Conservation (phyloP, 2,329 filamentous ascomycete genomes). For the Ascochyta viciae-villosae region DNA sequence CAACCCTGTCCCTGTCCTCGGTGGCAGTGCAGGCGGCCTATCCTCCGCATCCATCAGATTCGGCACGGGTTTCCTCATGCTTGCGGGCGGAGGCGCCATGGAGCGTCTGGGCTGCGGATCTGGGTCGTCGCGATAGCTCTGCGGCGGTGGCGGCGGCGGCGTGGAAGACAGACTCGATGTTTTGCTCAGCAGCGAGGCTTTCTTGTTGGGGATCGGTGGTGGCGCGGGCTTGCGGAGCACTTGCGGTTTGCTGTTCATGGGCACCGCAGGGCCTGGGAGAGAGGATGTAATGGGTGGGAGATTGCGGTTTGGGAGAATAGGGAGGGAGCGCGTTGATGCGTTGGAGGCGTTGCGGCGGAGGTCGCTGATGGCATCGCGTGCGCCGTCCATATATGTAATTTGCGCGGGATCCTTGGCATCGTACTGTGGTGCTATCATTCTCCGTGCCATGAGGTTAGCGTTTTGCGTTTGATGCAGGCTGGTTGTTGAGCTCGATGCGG, state of each 20-base stretch:
- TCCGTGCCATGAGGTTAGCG: slow-evolving; percentile 35
- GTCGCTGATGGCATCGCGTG: slow-evolving; percentile 23
- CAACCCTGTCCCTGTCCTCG: slow-evolving; percentile 39
- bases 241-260: slow-evolving; percentile 24
- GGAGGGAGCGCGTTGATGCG: slow-evolving; percentile 43
- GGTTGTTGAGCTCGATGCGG: slow-evolving; percentile 26
- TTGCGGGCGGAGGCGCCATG: slow-evolving; percentile 31
- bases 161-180: slow-evolving; percentile 12
- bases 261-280: slow-evolving; percentile 1
- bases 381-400: slow-evolving; percentile 31
- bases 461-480: slow-evolving; percentile 24
- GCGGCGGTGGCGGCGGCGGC: slow-evolving; percentile 18
- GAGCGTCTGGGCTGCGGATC: slow-evolving; percentile 26
- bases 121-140: slow-evolving; percentile 34
- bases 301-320: slow-evolving; percentile 19
- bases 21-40: slow-evolving; percentile 38
- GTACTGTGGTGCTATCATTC: slow-evolving; percentile 43
- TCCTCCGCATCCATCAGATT: slow-evolving; percentile 33
- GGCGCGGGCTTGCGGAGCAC: slow-evolving; percentile 45
- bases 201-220: slow-evolving; percentile 44
- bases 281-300: slow-evolving; percentile 13
- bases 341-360: slow-evolving; percentile 33
- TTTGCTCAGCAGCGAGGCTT: slow-evolving; percentile 37
- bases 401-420: slow-evolving; percentile 30
- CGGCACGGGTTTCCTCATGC: slow-evolving; percentile 25